Evolutionary conservation across 306 rosid genomes (phyloP), one percentile per base, ranked within the genome.

Genomic region (Boehmeria nivea): DNA sequence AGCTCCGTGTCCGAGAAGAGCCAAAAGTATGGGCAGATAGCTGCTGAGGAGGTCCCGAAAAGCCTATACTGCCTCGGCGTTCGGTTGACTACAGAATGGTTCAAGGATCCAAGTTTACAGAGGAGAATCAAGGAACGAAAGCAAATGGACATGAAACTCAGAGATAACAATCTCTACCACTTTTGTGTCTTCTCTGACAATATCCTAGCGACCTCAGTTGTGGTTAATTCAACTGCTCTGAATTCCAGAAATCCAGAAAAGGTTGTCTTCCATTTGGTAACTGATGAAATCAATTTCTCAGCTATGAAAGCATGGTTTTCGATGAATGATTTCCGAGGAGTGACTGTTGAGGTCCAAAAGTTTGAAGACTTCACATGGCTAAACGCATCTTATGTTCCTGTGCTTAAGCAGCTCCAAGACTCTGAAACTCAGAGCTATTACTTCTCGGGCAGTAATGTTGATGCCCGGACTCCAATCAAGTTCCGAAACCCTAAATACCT

Each of bases 391-490:
- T 88, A 88, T 69, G 96, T 84, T 52, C 96, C 96, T 18, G 96
- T 88, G 54, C 94, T 88, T 5, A 88, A 88, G 85, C 96, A 88
- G 68, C 94, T 88, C 59, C 96, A 88, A 79, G 96, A 88, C 67
- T 70, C 96, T 8, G 96, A 84, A 55, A 80, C 82, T 60, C 94
- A 88, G 71, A 88, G 64, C 82, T 87, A 88, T 71, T 88, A 88
- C 65, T 88, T 88, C 44, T 84, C 94, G 42, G 96, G 96, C 47
- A 84, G 70, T 64, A 75, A 40, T 51, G 89, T 43, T 20, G 72
- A 71, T 47, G 83, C 89, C 40, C 74, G 70, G 56, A 88, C 96
- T 22, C 96, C 96, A n/a, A 84, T 88, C 61, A 88, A 88, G 80
- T 88, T 88, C 59, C 81, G 96, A 37, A 88, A 88, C 70, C 96